Evolutionary conservation across 2,329 filamentous ascomycete species (phyloP).

Genomic region (Paraphoma chrysanthemicola): DNA sequence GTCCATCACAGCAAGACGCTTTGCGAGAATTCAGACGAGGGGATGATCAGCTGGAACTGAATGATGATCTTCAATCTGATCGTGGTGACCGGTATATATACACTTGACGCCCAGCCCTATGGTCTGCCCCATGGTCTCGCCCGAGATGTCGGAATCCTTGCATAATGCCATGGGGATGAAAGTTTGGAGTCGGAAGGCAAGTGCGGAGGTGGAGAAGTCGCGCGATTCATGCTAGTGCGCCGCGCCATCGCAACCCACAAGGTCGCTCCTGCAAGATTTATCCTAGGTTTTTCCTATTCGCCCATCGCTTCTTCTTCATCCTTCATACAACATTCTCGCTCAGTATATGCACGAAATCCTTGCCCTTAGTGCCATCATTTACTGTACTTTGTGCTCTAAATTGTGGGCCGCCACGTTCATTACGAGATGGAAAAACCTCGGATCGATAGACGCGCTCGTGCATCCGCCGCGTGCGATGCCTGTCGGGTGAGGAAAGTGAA

Average conservation of each 20-base stretch:
- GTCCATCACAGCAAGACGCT: too few species aligned
- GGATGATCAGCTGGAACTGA: neutral
- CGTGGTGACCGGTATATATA: slow-evolving; percentile 6
- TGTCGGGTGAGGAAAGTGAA: slow-evolving; percentile 29
- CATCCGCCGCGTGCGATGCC: slow-evolving; percentile 25
- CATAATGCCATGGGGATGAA: neutral
- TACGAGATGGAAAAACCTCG: slow-evolving; percentile 5
- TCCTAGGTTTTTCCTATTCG: slow-evolving; percentile 10
- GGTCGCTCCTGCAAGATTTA: slow-evolving; percentile 13
- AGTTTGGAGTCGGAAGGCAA: neutral
- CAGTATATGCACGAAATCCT: too few species aligned
- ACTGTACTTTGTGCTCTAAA: too few species aligned
- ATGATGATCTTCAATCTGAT: neutral
- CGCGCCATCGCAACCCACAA: neutral
- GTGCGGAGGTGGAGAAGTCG: slow-evolving; percentile 1
- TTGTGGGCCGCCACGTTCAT: neutral
- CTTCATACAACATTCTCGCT: neutral
- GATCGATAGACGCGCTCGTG: slow-evolving; percentile 8
- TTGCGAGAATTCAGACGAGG: neutral
- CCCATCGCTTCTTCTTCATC: neutral
- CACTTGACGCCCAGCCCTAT: slow-evolving; percentile 1
- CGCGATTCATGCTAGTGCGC: neutral
- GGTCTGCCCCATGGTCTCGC: neutral
- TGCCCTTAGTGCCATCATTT: too few species aligned
- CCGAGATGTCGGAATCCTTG: neutral